Evolutionary conservation across 305 asterid species (phyloP).

Genomic region (Solanum hybrid): DNA sequence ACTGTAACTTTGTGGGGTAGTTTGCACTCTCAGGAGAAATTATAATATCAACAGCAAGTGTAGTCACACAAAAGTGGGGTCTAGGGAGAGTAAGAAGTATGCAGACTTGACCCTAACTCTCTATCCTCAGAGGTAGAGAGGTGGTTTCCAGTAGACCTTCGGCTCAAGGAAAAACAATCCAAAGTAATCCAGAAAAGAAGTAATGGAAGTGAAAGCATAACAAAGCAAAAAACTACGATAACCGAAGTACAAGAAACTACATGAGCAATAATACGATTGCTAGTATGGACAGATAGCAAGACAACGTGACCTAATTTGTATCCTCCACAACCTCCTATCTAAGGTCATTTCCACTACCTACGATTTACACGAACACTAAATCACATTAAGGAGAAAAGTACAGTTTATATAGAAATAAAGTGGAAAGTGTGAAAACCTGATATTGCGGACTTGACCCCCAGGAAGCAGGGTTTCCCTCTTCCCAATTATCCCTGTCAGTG

Average conservation of each 20-base stretch:
- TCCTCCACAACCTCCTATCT: neutral
- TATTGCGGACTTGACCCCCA: constrained; percentile 97
- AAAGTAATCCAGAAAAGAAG: neutral
- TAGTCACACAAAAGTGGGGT: neutral
- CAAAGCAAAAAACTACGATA: neutral
- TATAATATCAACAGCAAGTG: neutral
- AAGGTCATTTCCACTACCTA: neutral
- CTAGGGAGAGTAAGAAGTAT: neutral
- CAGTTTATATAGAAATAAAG: neutral
- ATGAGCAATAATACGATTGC: neutral
- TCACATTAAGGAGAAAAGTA: neutral
- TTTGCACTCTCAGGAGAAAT: neutral
- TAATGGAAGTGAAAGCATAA: neutral
- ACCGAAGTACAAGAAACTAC: neutral
- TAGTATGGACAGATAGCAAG: neutral
- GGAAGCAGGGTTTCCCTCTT: constrained; percentile 94
- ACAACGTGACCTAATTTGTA: neutral
- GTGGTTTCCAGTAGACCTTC: neutral
- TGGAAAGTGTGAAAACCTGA: constrained; percentile 40
- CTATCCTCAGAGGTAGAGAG: neutral
- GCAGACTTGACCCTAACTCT: neutral
- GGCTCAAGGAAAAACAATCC: neutral
- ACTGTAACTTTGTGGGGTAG: neutral
- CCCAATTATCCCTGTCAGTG: constrained; percentile 79
- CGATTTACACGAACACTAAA: neutral